Evolutionary conservation across 768 basidiomycete species (phyloP), one percentile per base, ranked within the genome.

Genomic region (Thelephora ganbajun): DNA sequence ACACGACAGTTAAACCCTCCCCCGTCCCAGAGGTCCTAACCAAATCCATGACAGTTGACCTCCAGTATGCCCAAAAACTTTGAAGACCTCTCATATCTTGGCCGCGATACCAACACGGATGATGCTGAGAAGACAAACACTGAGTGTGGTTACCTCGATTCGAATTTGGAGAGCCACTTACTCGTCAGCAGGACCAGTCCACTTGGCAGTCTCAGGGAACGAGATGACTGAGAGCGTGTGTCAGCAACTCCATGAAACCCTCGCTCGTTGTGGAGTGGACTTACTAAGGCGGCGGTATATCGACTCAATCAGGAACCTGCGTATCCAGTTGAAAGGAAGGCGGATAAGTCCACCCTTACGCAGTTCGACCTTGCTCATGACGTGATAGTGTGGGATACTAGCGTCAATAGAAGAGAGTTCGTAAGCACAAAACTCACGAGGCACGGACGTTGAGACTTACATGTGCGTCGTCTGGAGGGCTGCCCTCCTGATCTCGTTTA

Each of bases 131-230:
- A 23, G 26, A 33, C 23, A 20, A 37, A 45, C 49, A 22, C 35
- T 37, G 46, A 20, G 42, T 20, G 35, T 18, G 44, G 33, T 13
- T 41, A n/a, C 20, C 1, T 22, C 18, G 11, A 2, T 6, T 12
- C 20, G 20, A 33, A 30, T 19, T 19, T 19, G 1, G 44, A 26
- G 26, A 22, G 19, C 18, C 16, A 66, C 72, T 33, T 57, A 76
- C 74, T 78, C 73, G 49, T 80, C 77, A 1, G 70, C 70, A n/a
- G 69, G 66, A 0, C 70, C 71, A 5, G 71, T 51, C 77, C 77
- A 79, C 50, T 73, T 76, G 1, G 62, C 75, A 0, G 75, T 77
- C 51, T 78, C 76, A 0, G 78, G 79, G 63, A 80, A 79, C 70
- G 79, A 76, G 0, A 69, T 72, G 1, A 67, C 76, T 74, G 35